Percentiles rank a stretch among this genome's conserved stretches.
phyloP scores from a whole-genome alignment of 805 yeast species.

The Candida taoyuanica region DNA sequence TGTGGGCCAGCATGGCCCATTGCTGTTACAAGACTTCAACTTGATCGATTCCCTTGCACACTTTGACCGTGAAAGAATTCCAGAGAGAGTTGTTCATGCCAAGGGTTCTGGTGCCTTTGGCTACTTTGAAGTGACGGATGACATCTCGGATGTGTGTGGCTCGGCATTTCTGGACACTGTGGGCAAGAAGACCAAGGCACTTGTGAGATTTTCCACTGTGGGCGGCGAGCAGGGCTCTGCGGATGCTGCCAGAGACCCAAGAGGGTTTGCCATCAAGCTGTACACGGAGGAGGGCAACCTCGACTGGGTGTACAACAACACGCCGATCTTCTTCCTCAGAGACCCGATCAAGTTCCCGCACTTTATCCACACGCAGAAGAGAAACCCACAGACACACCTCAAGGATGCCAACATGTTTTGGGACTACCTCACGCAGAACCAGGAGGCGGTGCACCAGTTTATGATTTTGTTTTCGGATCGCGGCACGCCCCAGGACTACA shows the following conservation, averaged over 20 bases:
- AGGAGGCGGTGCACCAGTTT: conserved; percentile 72
- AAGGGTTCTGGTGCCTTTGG: conserved; percentile 93
- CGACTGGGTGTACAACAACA: conserved; percentile 83
- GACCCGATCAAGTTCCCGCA: conserved; percentile 85
- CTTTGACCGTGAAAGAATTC: conserved; percentile 85
- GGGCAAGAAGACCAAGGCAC: conserved; percentile 74
- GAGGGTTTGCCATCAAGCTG: conserved; percentile 78
- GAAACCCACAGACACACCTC: conserved; percentile 75
- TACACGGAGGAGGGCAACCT: conserved; percentile 82
- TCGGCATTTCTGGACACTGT: conserved; percentile 66
- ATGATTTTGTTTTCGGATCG: conserved; percentile 71
- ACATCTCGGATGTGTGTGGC: conserved; percentile 65
- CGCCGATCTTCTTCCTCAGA: conserved; percentile 80
- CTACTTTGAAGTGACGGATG: conserved; percentile 81
- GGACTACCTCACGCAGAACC: conserved; percentile 70
- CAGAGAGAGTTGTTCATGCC: conserved; percentile 92
- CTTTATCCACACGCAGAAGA: conserved; percentile 85
- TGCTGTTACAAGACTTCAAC: conserved; percentile 76
- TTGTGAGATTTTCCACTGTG: conserved; percentile 79
- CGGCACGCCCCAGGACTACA: conserved; percentile 72
- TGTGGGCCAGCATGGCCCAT: conserved; percentile 71
- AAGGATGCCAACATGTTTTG: conserved; percentile 76
- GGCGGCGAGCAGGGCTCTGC: conserved; percentile 84
- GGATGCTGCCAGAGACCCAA: conserved; percentile 82
- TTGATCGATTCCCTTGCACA: conserved; percentile 79